Percentiles rank a stretch among this genome's conserved stretches.
phyloP scores from a whole-genome alignment of 1,284 basidiomycete genomes.

The Trichosporon ovoides region DNA sequence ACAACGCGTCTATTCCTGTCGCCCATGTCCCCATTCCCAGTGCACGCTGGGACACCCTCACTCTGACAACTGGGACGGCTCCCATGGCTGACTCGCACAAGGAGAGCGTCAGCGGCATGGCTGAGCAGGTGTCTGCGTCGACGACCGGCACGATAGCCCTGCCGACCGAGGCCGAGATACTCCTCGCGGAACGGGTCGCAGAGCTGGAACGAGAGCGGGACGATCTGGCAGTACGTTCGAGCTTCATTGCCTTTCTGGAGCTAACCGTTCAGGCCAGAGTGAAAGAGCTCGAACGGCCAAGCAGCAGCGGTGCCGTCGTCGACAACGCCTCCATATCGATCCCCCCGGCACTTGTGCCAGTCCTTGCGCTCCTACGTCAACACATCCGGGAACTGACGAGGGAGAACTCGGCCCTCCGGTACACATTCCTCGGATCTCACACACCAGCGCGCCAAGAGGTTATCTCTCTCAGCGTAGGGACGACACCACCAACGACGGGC shows the following conservation, averaged over 20 bases:
- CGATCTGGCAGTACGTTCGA: slow-evolving; percentile 24
- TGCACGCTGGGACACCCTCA: too few relatives aligned
- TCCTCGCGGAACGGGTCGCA: slow-evolving; percentile 26
- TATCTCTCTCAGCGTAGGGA: slow-evolving; percentile 14
- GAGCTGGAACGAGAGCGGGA: slow-evolving; percentile 38
- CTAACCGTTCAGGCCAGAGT: neutral
- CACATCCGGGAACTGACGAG: slow-evolving; percentile 40
- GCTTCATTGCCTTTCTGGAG: neutral
- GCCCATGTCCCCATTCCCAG: neutral
- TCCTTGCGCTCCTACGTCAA: slow-evolving; percentile 28
- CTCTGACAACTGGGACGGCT: too few relatives aligned
- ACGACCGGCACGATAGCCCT: slow-evolving; percentile 8
- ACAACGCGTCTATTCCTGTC: neutral
- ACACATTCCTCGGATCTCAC: slow-evolving; percentile 35
- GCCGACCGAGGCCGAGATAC: slow-evolving; percentile 32
- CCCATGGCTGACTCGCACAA: neutral
- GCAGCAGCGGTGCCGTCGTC: neutral
- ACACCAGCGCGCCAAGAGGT: slow-evolving; percentile 2
- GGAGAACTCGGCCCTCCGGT: slow-evolving; percentile 43
- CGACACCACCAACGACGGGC: slow-evolving; percentile 11
- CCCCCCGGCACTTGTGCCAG: slow-evolving; percentile 32
- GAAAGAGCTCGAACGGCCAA: slow-evolving; percentile 1
- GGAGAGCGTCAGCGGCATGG: slow-evolving; percentile 14
- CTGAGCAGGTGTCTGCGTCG: slow-evolving; percentile 5
- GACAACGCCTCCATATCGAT: slow-evolving; percentile 20